Evolutionary conservation across 768 basidiomycete genomes (phyloP).

Genomic region (Lactarius psammicola): DNA sequence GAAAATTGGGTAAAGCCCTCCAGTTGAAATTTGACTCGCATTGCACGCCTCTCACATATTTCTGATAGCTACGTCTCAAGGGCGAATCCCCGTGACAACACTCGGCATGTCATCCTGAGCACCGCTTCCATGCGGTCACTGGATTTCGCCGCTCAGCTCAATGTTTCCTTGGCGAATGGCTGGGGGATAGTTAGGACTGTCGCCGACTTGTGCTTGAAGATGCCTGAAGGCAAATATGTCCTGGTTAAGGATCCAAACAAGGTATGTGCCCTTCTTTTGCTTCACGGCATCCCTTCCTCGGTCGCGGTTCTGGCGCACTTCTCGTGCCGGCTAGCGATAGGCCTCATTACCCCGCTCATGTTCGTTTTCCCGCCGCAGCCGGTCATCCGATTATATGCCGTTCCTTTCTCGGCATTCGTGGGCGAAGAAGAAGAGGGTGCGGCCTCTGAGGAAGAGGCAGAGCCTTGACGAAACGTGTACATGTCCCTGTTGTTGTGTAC

Average conservation of each 20-base stretch:
- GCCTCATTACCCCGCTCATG: conserved; percentile 21
- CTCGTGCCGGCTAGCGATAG: conserved; percentile 1
- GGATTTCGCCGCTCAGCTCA: conserved; percentile 93
- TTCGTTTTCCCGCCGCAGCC: conserved; percentile 52
- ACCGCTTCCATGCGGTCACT: conserved; percentile 92
- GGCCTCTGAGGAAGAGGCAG: conserved; percentile 44
- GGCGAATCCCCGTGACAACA: conserved; percentile 89
- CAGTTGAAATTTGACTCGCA: conserved; percentile 1
- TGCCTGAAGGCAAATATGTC: conserved; percentile 98
- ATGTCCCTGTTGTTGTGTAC: conserved; percentile 6
- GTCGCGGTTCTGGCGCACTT: conserved; percentile 5
- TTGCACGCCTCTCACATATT: conserved; percentile 19
- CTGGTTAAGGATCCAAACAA: conserved; percentile 97
- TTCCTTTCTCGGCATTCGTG: conserved; percentile 86
- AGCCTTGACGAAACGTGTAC: conserved; percentile 30
- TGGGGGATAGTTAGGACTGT: conserved; percentile 99
- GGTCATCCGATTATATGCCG: conserved; percentile 88
- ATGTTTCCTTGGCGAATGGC: conserved; percentile 91
- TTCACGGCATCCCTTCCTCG: conserved; percentile 5
- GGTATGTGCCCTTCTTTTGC: conserved; percentile 48
- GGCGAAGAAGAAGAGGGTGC: conserved; percentile 65
- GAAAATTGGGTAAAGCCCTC: conserved; percentile 84
- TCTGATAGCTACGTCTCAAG: conserved; percentile 85
- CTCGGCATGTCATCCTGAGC: conserved; percentile 93
- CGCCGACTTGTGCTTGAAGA: conserved; percentile 91